These are phyloP conservation scores for Heracleum sosnowskyi DNA, from an alignment of 129 eudicot species.

Conservation along the genomic window DNA sequence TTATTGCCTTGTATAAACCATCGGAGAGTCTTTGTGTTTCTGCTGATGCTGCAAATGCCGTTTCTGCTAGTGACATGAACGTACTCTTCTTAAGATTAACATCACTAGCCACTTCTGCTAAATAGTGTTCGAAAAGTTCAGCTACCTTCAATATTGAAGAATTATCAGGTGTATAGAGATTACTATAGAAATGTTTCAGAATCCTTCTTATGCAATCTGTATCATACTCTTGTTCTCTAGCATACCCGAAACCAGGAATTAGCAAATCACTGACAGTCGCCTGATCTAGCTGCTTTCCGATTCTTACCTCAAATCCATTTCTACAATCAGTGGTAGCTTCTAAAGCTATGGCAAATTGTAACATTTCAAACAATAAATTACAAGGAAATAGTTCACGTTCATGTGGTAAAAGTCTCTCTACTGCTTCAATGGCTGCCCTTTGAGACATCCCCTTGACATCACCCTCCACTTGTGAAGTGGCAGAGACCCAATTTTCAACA, in stretches of 20 bases:
- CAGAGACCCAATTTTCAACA: constrained; percentile 32
- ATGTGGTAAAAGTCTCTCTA: constrained; percentile 47
- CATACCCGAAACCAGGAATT: constrained; percentile 51
- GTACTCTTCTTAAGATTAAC: constrained; percentile 36
- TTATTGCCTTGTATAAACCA: constrained; percentile 55
- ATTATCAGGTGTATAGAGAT: constrained; percentile 16
- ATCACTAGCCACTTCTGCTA: constrained; percentile 46
- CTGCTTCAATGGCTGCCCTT: constrained; percentile 48
- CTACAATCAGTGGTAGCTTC: constrained; percentile 40
- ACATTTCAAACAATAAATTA: constrained; percentile 47
- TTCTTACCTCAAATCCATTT: constrained; percentile 44
- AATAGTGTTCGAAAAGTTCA: constrained; percentile 48
- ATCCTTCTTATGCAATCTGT: constrained; percentile 49
- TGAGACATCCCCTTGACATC: constrained; percentile 19
- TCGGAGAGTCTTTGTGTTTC: constrained; percentile 35
- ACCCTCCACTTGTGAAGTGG: constrained; percentile 15
- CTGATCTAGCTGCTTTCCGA: constrained; percentile 49
- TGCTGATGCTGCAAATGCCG: constrained; percentile 34
- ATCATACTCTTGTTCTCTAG: constrained; percentile 44
- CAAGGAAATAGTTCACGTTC: constrained; percentile 33
- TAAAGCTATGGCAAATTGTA: constrained; percentile 24
- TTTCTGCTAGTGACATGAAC: constrained; percentile 40
- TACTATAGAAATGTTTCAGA: constrained; percentile 42
- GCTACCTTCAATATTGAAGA: constrained; percentile 34
- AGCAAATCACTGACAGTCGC: constrained; percentile 46